phyloP scores from a whole-genome alignment of 139 green algal species.

The Zygnema cylindricum region DNA sequence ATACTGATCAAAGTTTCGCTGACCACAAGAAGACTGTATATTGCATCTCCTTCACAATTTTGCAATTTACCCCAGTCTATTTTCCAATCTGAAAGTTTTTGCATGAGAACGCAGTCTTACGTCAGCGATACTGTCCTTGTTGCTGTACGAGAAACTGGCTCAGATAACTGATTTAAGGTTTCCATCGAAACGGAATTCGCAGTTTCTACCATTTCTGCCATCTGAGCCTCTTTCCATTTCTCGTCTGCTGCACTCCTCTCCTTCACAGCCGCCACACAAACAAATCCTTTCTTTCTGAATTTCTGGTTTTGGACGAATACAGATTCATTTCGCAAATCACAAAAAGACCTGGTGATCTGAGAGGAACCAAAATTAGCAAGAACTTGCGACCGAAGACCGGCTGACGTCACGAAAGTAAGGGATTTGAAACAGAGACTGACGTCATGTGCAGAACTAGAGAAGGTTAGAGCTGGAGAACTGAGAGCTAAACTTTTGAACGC shows the following conservation, averaged over 20 bases:
- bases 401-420: no score
- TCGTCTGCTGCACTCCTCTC: not conserved
- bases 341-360: no score
- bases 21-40: not conserved
- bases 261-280: not conserved
- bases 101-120: not conserved
- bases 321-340: no score
- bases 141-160: not conserved
- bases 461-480: no score
- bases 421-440: no score
- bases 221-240: not conserved
- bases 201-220: constrained; percentile 7
- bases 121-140: not conserved
- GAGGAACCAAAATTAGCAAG: no score
- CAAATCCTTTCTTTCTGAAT: no score
- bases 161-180: not conserved
- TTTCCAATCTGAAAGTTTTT: not conserved
- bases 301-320: no score
- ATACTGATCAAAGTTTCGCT: not conserved
- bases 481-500: no score
- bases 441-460: no score
- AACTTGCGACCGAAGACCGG: no score
- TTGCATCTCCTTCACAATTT: not conserved
- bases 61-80: not conserved
- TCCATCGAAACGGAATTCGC: not conserved